Percentiles rank a stretch among this genome's conserved stretches.
phyloP scores from a whole-genome alignment of 345 rosid genomes.

The Cardamine resedifolia region DNA sequence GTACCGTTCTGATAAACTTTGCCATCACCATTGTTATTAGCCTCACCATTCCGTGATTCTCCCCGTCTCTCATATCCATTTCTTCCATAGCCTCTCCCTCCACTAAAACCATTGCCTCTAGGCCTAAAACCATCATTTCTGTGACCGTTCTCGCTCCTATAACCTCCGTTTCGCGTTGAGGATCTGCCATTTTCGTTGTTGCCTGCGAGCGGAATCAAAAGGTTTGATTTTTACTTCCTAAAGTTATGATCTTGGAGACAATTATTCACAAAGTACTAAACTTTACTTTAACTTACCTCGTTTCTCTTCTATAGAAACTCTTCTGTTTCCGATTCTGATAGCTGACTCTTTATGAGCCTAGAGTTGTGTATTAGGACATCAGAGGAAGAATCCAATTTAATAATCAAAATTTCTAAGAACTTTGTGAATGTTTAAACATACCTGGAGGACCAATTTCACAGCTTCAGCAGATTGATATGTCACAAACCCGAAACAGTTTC shows the following conservation, averaged over 20 bases:
- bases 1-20: slow-evolving; percentile 41
- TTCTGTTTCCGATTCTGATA: slow-evolving; percentile 56
- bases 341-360: slow-evolving; percentile 51
- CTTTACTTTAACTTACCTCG: slow-evolving; percentile 49
- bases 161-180: slow-evolving; percentile 48
- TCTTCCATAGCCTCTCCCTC: slow-evolving; percentile 46
- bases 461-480: slow-evolving; percentile 70
- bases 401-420: not conserved
- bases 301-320: slow-evolving; percentile 72
- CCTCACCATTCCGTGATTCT: slow-evolving; percentile 36
- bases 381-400: not conserved
- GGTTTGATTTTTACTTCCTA: not conserved
- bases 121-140: slow-evolving; percentile 53
- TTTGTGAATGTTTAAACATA: slow-evolving; percentile 13
- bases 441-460: slow-evolving; percentile 65
- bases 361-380: not conserved
- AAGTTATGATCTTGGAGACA: slow-evolving; percentile 11
- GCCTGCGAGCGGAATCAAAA: slow-evolving; percentile 38
- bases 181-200: slow-evolving; percentile 45
- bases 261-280: not conserved
- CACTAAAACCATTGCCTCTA: slow-evolving; percentile 45
- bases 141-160: slow-evolving; percentile 53
- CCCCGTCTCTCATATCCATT: slow-evolving; percentile 48
- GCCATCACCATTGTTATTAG: slow-evolving; percentile 31
- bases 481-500: slow-evolving; percentile 79